Conservation (phyloP, 2,329 filamentous ascomycete species). For the Venturia pyrina region DNA sequence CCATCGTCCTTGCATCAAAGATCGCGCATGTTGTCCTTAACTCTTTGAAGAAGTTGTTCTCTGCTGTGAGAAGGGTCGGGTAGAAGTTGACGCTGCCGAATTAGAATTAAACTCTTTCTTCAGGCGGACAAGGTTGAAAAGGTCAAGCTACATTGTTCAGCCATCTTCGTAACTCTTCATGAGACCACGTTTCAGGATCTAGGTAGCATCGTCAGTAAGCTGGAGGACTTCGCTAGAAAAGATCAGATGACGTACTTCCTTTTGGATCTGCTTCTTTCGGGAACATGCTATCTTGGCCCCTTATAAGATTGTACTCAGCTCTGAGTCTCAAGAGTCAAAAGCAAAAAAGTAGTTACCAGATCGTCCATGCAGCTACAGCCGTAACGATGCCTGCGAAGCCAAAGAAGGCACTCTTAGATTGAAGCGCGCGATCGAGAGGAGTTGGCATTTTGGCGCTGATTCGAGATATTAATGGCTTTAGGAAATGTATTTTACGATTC, state of each 20-base stretch:
- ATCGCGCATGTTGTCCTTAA: constrained; percentile 55
- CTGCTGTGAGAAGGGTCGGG: constrained; percentile 49
- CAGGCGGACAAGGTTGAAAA: not conserved
- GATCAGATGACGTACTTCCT: constrained; percentile 46
- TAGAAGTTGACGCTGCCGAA: constrained; percentile 49
- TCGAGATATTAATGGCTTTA: not conserved
- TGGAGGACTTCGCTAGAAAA: not conserved
- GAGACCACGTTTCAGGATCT: constrained; percentile 12
- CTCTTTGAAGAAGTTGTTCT: constrained; percentile 56
- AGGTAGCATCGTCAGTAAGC: not conserved
- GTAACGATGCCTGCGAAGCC: constrained; percentile 69
- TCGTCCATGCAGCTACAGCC: constrained; percentile 70
- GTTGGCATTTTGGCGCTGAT: constrained; percentile 32
- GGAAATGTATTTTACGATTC: not conserved
- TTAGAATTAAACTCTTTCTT: not conserved
- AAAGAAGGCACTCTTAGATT: constrained; percentile 30
- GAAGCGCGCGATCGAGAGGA: constrained; percentile 37
- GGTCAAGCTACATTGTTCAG: constrained; percentile 59
- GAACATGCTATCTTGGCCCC: constrained; percentile 64
- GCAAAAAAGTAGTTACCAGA: constrained; percentile 43
- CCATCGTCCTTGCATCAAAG: not conserved
- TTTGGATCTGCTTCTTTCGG: constrained; percentile 65
- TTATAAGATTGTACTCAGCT: not conserved
- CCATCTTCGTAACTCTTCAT: constrained; percentile 60
- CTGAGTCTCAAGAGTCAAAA: not conserved